These are phyloP conservation scores for Fusarium robinianum DNA, from an alignment of 2,329 filamentous ascomycete genomes.

Conservation along the genomic window DNA sequence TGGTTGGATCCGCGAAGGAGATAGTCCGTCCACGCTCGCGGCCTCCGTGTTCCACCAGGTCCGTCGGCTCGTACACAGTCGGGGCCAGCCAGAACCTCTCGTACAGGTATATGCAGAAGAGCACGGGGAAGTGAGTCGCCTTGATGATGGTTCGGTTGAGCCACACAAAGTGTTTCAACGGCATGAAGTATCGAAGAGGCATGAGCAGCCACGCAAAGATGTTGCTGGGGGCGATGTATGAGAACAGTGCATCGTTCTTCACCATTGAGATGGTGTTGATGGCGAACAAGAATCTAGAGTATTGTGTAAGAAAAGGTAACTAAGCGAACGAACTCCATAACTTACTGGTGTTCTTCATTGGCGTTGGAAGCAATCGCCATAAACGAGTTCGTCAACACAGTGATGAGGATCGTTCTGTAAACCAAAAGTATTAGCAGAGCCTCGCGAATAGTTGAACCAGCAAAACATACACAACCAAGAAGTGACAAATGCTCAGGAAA, in stretches of 20 bases:
- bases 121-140: constrained; percentile 81
- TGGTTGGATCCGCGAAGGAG: constrained; percentile 61
- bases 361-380: constrained; percentile 94
- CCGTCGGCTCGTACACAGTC: constrained; percentile 78
- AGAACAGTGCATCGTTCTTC: constrained; percentile 95
- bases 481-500: constrained; percentile 94
- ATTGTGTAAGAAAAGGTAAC: constrained; percentile 7
- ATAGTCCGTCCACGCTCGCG: constrained; percentile 55
- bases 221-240: constrained; percentile 89
- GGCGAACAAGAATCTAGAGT: constrained; percentile 76
- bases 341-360: constrained; percentile 81
- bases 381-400: constrained; percentile 94
- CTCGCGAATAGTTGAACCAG: constrained; percentile 1
- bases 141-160: constrained; percentile 93
- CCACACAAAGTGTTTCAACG: constrained; percentile 79
- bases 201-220: constrained; percentile 89
- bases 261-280: constrained; percentile 98
- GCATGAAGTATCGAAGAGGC: constrained; percentile 78
- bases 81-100: constrained; percentile 79
- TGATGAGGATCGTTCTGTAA: constrained; percentile 80
- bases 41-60: constrained; percentile 76
- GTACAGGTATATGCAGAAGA: constrained; percentile 86
- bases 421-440: constrained; percentile 1
- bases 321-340: neutral
- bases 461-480: constrained; percentile 73